Evolutionary conservation across 208 protist genomes (phyloP).

Genomic region (Acanthamoeba polyphaga): DNA sequence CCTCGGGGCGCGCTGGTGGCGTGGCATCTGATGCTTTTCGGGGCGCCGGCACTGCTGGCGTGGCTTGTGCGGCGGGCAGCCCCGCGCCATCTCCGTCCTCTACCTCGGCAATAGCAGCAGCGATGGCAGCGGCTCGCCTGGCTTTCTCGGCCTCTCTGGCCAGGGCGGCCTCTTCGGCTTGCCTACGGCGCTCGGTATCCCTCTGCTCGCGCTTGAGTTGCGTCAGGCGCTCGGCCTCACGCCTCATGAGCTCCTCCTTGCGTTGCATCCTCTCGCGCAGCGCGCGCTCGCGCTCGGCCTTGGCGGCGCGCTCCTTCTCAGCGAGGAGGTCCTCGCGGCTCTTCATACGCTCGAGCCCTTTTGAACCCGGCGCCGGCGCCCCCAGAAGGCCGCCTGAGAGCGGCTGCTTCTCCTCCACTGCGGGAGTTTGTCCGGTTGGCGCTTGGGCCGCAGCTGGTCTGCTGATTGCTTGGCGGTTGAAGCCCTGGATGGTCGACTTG

Average conservation of each 20-base stretch:
- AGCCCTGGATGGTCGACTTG: constrained; percentile 63
- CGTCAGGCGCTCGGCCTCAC: background rate
- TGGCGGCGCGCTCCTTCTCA: background rate
- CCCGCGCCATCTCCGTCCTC: background rate
- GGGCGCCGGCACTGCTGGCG: background rate
- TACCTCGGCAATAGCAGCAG: background rate
- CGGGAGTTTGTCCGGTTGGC: too few species aligned
- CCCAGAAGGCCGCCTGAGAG: background rate
- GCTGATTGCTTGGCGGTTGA: background rate
- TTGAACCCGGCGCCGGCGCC: background rate
- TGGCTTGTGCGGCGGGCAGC: background rate
- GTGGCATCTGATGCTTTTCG: background rate
- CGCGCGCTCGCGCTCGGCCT: background rate
- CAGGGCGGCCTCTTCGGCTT: background rate
- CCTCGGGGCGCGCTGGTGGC: background rate
- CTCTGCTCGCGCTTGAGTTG: background rate
- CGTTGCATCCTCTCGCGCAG: constrained; percentile 27
- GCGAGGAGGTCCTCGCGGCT: background rate
- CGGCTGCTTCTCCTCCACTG: background rate
- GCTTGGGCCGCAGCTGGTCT: too few species aligned
- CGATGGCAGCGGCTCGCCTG: background rate
- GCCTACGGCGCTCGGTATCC: background rate
- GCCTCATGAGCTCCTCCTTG: background rate
- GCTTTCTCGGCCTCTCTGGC: background rate
- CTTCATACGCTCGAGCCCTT: background rate